Conservation (phyloP, 2,329 filamentous ascomycete species). For the Bipolaris cookei region DNA sequence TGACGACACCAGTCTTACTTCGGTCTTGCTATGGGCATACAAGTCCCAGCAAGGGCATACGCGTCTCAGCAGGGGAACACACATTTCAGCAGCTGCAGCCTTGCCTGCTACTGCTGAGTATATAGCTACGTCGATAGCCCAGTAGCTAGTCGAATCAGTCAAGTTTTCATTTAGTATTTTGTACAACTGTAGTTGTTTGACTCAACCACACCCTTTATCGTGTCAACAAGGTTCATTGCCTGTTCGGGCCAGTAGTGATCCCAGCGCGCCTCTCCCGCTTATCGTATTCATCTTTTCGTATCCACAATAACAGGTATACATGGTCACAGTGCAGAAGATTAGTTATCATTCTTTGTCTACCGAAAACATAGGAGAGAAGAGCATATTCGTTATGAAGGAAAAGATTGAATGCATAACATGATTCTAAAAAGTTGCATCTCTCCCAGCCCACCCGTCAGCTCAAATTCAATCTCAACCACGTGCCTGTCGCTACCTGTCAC, state of each 20-base stretch:
- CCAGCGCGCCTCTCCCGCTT: constrained; percentile 9
- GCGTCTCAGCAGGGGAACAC: too few relatives aligned
- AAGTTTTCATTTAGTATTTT: too few relatives aligned
- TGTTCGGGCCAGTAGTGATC: constrained; percentile 17
- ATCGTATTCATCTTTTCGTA: background rate
- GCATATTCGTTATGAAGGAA: background rate
- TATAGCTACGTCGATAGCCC: too few relatives aligned
- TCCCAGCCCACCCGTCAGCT: background rate
- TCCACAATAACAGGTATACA: background rate
- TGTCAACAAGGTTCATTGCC: constrained; percentile 27
- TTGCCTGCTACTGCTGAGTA: too few relatives aligned
- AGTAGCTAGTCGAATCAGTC: too few relatives aligned
- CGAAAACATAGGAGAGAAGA: background rate
- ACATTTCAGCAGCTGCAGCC: too few relatives aligned
- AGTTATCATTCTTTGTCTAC: background rate
- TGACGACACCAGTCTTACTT: too few relatives aligned
- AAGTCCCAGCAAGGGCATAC: too few relatives aligned
- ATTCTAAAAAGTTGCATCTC: background rate
- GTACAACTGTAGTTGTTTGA: too few relatives aligned
- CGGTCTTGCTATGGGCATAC: too few relatives aligned
- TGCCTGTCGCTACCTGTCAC: background rate
- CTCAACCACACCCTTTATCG: too few relatives aligned
- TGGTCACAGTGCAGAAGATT: background rate
- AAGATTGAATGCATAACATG: background rate
- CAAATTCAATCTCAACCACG: background rate